Evolutionary conservation across 805 yeast species (phyloP).

Genomic region (Teunomyces cretensis): DNA sequence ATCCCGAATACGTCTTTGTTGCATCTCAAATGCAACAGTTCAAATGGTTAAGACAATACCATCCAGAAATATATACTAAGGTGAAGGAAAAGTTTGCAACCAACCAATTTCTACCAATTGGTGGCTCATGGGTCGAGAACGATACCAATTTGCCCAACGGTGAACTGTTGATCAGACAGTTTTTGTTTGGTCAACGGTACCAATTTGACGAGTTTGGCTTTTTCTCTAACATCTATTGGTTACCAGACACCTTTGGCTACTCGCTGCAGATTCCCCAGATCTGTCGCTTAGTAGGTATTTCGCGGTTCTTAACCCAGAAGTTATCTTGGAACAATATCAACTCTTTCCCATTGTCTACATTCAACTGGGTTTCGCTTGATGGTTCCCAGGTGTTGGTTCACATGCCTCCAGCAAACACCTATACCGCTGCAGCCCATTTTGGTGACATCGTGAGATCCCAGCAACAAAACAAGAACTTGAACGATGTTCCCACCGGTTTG

Average conservation of each 20-base stretch:
- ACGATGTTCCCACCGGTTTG: slow-evolving; percentile 77
- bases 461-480: slow-evolving; percentile 78
- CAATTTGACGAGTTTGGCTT: slow-evolving; percentile 77
- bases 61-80: slow-evolving; percentile 72
- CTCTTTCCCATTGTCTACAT: slow-evolving; percentile 83
- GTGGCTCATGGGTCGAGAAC: slow-evolving; percentile 98
- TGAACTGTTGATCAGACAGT: slow-evolving; percentile 86
- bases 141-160: slow-evolving; percentile 97
- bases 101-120: slow-evolving; percentile 83
- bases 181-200: slow-evolving; percentile 85
- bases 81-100: slow-evolving; percentile 65
- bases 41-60: slow-evolving; percentile 85
- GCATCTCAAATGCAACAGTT: slow-evolving; percentile 97
- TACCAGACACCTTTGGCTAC: slow-evolving; percentile 97
- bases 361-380: slow-evolving; percentile 94
- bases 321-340: slow-evolving; percentile 96
- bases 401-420: slow-evolving; percentile 97
- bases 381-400: slow-evolving; percentile 92
- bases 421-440: slow-evolving; percentile 89
- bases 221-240: slow-evolving; percentile 80
- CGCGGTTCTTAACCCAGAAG: slow-evolving; percentile 86
- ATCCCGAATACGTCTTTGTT: slow-evolving; percentile 91
- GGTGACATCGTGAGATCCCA: slow-evolving; percentile 87
- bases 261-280: slow-evolving; percentile 94
- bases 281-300: slow-evolving; percentile 82